These are phyloP conservation scores for Wickerhamiella musiphila DNA, from an alignment of 805 yeast genomes.

Conservation along the genomic window DNA sequence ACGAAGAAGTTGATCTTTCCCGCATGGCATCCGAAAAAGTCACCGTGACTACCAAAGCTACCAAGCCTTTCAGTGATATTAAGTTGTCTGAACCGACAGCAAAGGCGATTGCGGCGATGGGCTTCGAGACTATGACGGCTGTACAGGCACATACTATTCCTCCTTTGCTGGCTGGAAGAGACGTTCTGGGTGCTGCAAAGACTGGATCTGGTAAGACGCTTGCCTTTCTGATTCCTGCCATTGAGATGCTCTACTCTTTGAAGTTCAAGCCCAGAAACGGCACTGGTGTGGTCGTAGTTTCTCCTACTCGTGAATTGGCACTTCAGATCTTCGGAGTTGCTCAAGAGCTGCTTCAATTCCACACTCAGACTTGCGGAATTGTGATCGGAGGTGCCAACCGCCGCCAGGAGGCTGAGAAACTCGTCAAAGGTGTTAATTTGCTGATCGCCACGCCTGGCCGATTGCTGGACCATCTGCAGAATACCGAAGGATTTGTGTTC, in stretches of 20 bases:
- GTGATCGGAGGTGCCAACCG: constrained; percentile 98
- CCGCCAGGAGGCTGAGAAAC: constrained; percentile 91
- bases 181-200: constrained; percentile 98
- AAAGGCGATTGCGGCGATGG: constrained; percentile 73
- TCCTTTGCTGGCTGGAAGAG: constrained; percentile 89
- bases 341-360: constrained; percentile 75
- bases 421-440: constrained; percentile 82
- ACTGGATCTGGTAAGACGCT: constrained; percentile 98
- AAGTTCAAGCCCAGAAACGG: constrained; percentile 97
- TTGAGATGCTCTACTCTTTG: constrained; percentile 75
- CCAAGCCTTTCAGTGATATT: constrained; percentile 29
- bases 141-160: constrained; percentile 95
- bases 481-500: constrained; percentile 84
- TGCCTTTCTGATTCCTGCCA: constrained; percentile 90
- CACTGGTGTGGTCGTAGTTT: constrained; percentile 87
- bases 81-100: constrained; percentile 67
- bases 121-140: constrained; percentile 78
- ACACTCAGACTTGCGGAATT: constrained; percentile 86
- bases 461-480: constrained; percentile 87
- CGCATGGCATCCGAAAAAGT: constrained; percentile 8
- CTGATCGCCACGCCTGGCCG: constrained; percentile 97
- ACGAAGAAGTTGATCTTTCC: constrained; percentile 1
- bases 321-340: constrained; percentile 97
- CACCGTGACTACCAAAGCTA: constrained; percentile 16
- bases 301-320: constrained; percentile 97